phyloP scores from a whole-genome alignment of 345 rosid species.

The Syzygium aqueum region DNA sequence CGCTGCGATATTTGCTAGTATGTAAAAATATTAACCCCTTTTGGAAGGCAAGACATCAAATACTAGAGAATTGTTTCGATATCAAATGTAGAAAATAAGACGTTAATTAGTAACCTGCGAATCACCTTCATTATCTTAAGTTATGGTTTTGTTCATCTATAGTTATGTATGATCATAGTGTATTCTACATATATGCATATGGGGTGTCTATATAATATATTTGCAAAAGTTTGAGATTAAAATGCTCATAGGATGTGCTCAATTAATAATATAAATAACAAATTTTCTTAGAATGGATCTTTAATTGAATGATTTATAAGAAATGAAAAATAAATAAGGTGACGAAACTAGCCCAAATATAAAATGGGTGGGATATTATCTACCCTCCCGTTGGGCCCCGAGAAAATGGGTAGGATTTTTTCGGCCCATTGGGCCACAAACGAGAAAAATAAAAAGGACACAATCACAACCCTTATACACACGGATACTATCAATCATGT shows the following conservation, averaged over 20 bases:
- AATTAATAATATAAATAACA: not conserved
- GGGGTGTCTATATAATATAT: too few relatives aligned
- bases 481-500: too few relatives aligned
- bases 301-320: not conserved
- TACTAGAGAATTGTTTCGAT: not conserved
- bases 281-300: not conserved
- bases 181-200: not conserved
- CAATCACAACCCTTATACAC: too few relatives aligned
- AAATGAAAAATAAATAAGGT: rapidly evolving
- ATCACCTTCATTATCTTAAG: not conserved
- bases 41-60: not conserved
- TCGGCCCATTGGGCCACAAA: not conserved
- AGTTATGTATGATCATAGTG: not conserved
- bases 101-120: not conserved
- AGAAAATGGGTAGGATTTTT: too few relatives aligned
- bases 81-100: not conserved
- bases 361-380: not conserved
- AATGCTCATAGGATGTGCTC: not conserved
- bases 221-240: not conserved
- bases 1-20: too few relatives aligned
- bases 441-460: too few relatives aligned
- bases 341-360: not conserved
- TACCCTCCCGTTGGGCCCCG: not conserved
- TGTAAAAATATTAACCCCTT: not conserved
- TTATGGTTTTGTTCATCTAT: not conserved